Conservation (phyloP, 352 stramenopile species). For the Sclerospora graminicola region DNA sequence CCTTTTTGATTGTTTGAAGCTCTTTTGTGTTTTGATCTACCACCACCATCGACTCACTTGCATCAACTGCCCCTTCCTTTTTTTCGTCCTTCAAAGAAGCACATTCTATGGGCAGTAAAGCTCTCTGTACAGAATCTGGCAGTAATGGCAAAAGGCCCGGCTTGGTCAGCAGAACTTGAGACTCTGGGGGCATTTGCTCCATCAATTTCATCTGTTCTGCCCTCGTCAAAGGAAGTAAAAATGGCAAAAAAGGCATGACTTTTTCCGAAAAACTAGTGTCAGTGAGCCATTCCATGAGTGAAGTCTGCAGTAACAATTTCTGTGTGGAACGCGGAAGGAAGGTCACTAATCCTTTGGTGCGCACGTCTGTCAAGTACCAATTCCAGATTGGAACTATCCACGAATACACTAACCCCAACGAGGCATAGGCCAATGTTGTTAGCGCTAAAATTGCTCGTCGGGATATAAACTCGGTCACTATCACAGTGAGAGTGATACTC, state of each 20-base stretch:
- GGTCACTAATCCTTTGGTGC: constrained; percentile 40
- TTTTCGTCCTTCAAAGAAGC: neutral
- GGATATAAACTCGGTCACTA: constrained; percentile 70
- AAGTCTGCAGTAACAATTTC: constrained; percentile 58
- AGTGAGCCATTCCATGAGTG: constrained; percentile 74
- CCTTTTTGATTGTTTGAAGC: neutral
- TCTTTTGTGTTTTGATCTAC: constrained; percentile 1
- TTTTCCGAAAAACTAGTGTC: constrained; percentile 65
- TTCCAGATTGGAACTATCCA: constrained; percentile 70
- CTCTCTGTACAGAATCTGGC: constrained; percentile 43
- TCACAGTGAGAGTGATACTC: constrained; percentile 56
- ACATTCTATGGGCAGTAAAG: constrained; percentile 28
- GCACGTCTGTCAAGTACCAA: constrained; percentile 62
- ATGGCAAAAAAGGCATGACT: constrained; percentile 59
- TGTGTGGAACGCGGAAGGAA: constrained; percentile 51
- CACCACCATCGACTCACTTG: neutral
- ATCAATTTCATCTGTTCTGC: constrained; percentile 59
- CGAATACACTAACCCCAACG: constrained; percentile 55
- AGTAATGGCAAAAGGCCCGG: constrained; percentile 57
- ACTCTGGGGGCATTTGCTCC: constrained; percentile 55
- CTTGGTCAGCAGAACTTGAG: constrained; percentile 60
- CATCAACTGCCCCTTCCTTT: neutral
- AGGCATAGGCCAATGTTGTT: constrained; percentile 53
- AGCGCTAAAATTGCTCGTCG: constrained; percentile 61
- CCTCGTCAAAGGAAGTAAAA: constrained; percentile 59